Evolutionary conservation across 352 stramenopile species (phyloP).

Genomic region (Phytopythium helicoides): DNA sequence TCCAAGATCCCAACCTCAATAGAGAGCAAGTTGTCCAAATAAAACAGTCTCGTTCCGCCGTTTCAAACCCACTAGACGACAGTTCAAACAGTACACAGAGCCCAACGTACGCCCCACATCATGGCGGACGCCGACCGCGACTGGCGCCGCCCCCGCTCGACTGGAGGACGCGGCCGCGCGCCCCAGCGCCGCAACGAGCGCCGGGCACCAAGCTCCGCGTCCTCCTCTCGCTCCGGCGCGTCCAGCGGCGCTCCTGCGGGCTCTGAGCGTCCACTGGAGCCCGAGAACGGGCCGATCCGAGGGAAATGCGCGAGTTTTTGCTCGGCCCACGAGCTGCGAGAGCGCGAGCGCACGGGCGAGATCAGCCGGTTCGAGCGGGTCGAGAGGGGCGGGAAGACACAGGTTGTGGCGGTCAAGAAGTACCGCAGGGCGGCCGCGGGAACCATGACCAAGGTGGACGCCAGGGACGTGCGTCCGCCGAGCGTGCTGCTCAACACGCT

Average conservation of each 20-base stretch:
- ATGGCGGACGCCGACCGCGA: background rate
- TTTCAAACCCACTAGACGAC: too few species aligned
- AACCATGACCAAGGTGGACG: conserved; percentile 17
- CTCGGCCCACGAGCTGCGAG: conserved; percentile 22
- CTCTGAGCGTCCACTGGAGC: background rate
- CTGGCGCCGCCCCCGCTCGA: background rate
- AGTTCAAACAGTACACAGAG: too few species aligned
- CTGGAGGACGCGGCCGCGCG: too few species aligned
- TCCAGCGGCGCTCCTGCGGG: background rate
- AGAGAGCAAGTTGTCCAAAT: too few species aligned
- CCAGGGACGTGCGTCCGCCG: conserved; percentile 28
- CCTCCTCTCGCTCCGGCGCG: background rate
- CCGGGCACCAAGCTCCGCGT: too few species aligned
- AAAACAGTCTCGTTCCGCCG: too few species aligned
- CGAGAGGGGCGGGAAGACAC: too few species aligned
- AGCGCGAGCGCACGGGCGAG: conserved; percentile 30
- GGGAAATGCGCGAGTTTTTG: conserved; percentile 34
- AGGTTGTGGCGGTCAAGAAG: conserved; percentile 42
- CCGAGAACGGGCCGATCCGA: conserved; percentile 15
- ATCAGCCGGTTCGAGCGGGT: conserved; percentile 49
- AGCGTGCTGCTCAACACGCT: conserved; percentile 38
- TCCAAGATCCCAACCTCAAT: too few species aligned
- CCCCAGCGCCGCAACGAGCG: too few species aligned
- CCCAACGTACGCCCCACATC: too few species aligned
- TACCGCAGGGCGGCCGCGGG: conserved; percentile 52